Evolutionary conservation across 2,329 filamentous ascomycete species (phyloP).

Genomic region (Phialocephala sp.): DNA sequence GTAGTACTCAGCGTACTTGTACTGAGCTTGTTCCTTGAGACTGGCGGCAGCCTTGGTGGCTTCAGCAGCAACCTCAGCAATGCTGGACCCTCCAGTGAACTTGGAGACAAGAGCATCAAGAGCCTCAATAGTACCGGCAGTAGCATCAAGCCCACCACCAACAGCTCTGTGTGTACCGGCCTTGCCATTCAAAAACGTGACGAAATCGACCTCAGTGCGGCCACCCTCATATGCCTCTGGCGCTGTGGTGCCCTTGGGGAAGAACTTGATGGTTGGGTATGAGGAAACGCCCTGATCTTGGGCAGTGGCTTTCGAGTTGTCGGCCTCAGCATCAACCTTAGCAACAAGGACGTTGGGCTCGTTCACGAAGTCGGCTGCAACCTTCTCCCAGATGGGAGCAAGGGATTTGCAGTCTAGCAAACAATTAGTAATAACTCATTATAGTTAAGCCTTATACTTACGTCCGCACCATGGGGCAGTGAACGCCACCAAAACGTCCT

Average conservation of each 20-base stretch:
- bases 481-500: conserved; percentile 93
- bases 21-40: conserved; percentile 64
- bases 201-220: conserved; percentile 76
- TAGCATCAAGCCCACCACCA: conserved; percentile 79
- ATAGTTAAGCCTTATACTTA: conserved; percentile 50
- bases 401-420: conserved; percentile 90
- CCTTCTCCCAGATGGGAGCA: conserved; percentile 86
- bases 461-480: conserved; percentile 98
- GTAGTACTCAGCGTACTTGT: conserved; percentile 93
- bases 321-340: conserved; percentile 93
- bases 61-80: conserved; percentile 71
- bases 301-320: conserved; percentile 80
- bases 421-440: neutral
- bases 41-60: conserved; percentile 72
- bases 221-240: conserved; percentile 74
- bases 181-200: conserved; percentile 87
- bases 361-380: conserved; percentile 79
- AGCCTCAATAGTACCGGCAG: conserved; percentile 80
- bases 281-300: conserved; percentile 78
- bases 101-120: conserved; percentile 79
- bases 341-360: conserved; percentile 85
- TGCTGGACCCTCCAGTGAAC: conserved; percentile 63
- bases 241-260: conserved; percentile 81
- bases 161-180: conserved; percentile 82
- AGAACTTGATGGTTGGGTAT: conserved; percentile 98